A percentile compares a stretch with the other conserved stretches of the same genome.
phyloP scores from a whole-genome alignment of 257 asterid genomes.

The Ehretia macrophylla region DNA sequence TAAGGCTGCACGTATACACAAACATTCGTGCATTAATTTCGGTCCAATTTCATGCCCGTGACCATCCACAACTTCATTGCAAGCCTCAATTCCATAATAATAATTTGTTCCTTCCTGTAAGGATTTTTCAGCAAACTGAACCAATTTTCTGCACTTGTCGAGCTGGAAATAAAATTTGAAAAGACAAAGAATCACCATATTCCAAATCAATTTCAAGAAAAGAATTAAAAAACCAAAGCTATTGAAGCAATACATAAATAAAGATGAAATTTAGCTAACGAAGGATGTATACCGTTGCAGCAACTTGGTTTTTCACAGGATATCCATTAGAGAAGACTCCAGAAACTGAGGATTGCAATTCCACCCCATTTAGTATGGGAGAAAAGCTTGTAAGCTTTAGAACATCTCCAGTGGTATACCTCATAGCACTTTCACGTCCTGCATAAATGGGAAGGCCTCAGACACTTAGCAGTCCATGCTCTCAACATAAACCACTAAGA shows the following conservation, averaged over 20 bases:
- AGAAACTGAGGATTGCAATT: constrained; percentile 41
- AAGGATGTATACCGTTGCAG: constrained; percentile 47
- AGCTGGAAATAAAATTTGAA: constrained; percentile 33
- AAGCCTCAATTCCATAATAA: constrained; percentile 84
- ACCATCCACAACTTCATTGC: constrained; percentile 83
- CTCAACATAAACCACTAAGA: no score
- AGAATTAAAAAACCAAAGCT: no score
- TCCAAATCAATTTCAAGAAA: no score
- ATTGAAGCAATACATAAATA: no score
- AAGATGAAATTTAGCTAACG: background rate
- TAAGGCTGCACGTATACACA: constrained; percentile 86
- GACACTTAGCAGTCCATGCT: no score
- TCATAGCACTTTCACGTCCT: constrained; percentile 59
- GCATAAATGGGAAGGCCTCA: constrained; percentile 20
- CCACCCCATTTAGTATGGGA: constrained; percentile 44
- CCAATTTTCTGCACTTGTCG: constrained; percentile 70
- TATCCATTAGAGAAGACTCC: constrained; percentile 40
- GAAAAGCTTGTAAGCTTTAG: constrained; percentile 51
- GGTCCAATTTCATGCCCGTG: constrained; percentile 64
- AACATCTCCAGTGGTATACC: constrained; percentile 63
- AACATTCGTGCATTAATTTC: constrained; percentile 59
- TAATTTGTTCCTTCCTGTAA: constrained; percentile 51
- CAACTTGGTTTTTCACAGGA: constrained; percentile 32
- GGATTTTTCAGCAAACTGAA: constrained; percentile 69
- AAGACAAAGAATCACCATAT: no score